Evolutionary conservation across 331 rosid species (phyloP), one percentile per base, ranked within the genome.

Genomic region (Phaseolus coccineus): DNA sequence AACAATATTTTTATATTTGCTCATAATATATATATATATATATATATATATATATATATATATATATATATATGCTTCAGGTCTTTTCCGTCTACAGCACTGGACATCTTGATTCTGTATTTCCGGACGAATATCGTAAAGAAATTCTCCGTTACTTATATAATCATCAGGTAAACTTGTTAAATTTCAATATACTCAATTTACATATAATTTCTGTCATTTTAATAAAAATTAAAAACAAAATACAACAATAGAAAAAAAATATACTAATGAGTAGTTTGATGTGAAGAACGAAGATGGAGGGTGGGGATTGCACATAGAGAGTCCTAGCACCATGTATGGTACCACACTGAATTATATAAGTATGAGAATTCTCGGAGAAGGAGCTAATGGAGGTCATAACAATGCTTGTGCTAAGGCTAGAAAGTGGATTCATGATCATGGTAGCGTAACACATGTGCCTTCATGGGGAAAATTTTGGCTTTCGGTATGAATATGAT

Each of bases 131-230:
- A 35, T 16, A 74, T 19, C 66, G 39, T 8, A 74, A 57, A 48
- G 85, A 82, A 39, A 76, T 82, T 9, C 85, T 69, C 5, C 68
- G 81, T 9, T 82, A 69, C 42, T n/a, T 69, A 4, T 76, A 82
- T 37, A 15, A 8, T 51, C 85, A 81, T 22, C 81, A 81, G 80
- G 80, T 79, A 57, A 16, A 56, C 7, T 25, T 22, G 9, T 55
- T 24, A 24, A 55, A 55, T 9, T 19, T 24, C 3, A 42, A 40
- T 2, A 40, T 7, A 6, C 7, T 19, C 0, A 19, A 19, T 19
- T 19, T 19, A 19, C 22, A 19, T 19, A 19, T 19, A 19, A 19
- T 19, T 19, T 19, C 22, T 19, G 22, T 19, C 22, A 19, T 19
- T 19, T 19, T 19, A 19, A 19, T 19, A 19, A 19, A 19, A 19